phyloP scores from a whole-genome alignment of 495 filamentous ascomycete species.

The Chaetomium cochliodes region DNA sequence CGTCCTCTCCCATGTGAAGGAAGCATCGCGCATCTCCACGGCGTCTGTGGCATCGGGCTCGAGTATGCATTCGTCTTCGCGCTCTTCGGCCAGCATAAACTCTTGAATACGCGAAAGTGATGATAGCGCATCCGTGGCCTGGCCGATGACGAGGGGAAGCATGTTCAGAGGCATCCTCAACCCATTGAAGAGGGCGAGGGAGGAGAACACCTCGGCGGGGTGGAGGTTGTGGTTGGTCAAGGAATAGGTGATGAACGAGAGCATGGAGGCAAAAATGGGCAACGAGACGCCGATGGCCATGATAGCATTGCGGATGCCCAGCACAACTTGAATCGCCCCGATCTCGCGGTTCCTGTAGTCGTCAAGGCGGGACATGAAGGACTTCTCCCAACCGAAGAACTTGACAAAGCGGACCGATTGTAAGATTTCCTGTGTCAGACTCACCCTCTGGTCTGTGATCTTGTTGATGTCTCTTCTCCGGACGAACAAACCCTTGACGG shows the following conservation, averaged over 20 bases:
- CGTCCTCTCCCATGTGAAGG: constrained; percentile 91
- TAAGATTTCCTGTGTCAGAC: constrained; percentile 88
- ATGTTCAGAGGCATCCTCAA: constrained; percentile 86
- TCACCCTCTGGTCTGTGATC: constrained; percentile 86
- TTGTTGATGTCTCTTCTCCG: constrained; percentile 80
- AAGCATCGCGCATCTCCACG: constrained; percentile 67
- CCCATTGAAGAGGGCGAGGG: constrained; percentile 87
- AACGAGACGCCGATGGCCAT: constrained; percentile 71
- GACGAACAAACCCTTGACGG: constrained; percentile 67
- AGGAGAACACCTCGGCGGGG: constrained; percentile 84
- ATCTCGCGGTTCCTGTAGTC: constrained; percentile 75
- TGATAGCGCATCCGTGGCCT: constrained; percentile 83
- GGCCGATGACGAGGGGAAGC: constrained; percentile 82
- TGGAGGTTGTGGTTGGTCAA: constrained; percentile 67
- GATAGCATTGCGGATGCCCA: constrained; percentile 80
- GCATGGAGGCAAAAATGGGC: constrained; percentile 90
- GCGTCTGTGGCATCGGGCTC: constrained; percentile 64
- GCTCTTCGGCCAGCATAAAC: constrained; percentile 82
- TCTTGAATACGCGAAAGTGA: constrained; percentile 82
- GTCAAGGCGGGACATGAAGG: constrained; percentile 74
- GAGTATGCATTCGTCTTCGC: constrained; percentile 67
- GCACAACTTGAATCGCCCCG: constrained; percentile 69
- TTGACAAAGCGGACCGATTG: constrained; percentile 92
- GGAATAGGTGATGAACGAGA: constrained; percentile 90
- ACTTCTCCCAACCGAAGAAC: constrained; percentile 90